A percentile compares a stretch with the other conserved stretches of the same genome.
phyloP scores from a whole-genome alignment of 2,329 filamentous ascomycete genomes.

The Diplodia corticola region DNA sequence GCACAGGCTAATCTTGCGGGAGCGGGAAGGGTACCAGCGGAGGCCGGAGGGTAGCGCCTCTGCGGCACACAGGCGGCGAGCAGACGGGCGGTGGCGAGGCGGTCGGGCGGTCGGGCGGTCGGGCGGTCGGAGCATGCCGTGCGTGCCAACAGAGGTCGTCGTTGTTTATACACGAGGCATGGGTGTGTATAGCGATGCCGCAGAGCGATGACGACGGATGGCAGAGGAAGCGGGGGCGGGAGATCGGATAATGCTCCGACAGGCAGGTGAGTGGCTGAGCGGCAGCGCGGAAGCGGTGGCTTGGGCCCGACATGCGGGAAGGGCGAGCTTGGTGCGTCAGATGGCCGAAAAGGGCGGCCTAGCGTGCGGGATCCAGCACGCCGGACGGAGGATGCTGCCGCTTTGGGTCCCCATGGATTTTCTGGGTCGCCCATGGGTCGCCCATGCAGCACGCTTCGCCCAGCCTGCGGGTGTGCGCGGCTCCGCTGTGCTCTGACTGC shows the following conservation, averaged over 20 bases:
- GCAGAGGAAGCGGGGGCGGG: constrained; percentile 10
- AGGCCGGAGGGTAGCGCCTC: not conserved
- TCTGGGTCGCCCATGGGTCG: constrained; percentile 13
- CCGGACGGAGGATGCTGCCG: constrained; percentile 10
- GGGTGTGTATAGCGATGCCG: constrained; percentile 5
- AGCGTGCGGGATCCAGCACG: constrained; percentile 3
- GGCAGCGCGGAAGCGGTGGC: constrained; percentile 8
- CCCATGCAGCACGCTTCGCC: too few relatives aligned
- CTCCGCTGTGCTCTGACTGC: constrained; percentile 13
- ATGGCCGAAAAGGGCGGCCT: constrained; percentile 1
- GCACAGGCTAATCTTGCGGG: constrained; percentile 15
- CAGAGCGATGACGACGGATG: constrained; percentile 3
- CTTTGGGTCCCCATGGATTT: constrained; percentile 14
- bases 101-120: not conserved
- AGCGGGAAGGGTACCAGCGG: constrained; percentile 15
- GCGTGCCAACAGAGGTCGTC: not conserved
- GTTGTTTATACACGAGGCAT: constrained; percentile 11
- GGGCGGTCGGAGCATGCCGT: not conserved
- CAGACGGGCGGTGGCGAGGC: not conserved
- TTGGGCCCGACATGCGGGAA: constrained; percentile 5
- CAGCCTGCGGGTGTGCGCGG: constrained; percentile 9
- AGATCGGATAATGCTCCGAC: constrained; percentile 9
- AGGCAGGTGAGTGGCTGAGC: constrained; percentile 11
- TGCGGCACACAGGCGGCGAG: not conserved
- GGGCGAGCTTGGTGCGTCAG: constrained; percentile 3